Percentiles rank a stretch among this genome's conserved stretches.
phyloP scores from a whole-genome alignment of 345 rosid genomes.

The Gossypium ekmanianum region DNA sequence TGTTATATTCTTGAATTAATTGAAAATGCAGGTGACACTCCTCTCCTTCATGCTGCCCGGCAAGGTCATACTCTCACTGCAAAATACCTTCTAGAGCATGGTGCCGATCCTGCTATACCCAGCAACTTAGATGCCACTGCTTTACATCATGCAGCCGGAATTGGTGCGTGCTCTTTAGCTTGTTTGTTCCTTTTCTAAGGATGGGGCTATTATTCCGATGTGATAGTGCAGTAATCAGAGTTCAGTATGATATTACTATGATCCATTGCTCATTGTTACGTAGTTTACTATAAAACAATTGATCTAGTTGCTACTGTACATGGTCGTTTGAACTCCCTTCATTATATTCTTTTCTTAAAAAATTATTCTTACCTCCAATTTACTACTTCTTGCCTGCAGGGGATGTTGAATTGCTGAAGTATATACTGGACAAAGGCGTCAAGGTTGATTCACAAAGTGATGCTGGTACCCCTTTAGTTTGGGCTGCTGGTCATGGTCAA shows the following conservation, averaged over 20 bases:
- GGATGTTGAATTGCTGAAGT: slow-evolving; percentile 53
- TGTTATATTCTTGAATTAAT: slow-evolving; percentile 15
- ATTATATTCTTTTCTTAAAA: not conserved
- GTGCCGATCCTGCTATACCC: slow-evolving; percentile 65
- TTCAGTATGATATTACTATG: not conserved
- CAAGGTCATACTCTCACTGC: slow-evolving; percentile 77
- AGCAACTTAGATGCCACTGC: slow-evolving; percentile 87
- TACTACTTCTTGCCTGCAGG: slow-evolving; percentile 47
- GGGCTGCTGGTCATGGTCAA: slow-evolving; percentile 59
- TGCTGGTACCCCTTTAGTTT: slow-evolving; percentile 40
- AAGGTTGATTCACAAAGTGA: slow-evolving; percentile 36
- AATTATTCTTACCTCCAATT: slow-evolving; percentile 9
- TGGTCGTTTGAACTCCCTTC: not conserved
- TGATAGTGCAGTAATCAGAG: not conserved
- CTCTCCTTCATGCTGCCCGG: slow-evolving; percentile 87
- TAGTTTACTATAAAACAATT: not conserved
- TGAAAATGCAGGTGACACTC: slow-evolving; percentile 71
- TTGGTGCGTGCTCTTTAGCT: slow-evolving; percentile 37
- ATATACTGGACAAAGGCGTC: not conserved
- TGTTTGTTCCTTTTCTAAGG: not conserved
- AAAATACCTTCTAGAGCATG: slow-evolving; percentile 71
- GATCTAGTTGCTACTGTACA: not conserved
- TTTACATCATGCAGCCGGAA: slow-evolving; percentile 86
- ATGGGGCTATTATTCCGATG: not conserved
- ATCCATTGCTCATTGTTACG: not conserved